Evolutionary conservation across 257 asterid species (phyloP), one percentile per base, ranked within the genome.

Genomic region (Solanum okadae): DNA sequence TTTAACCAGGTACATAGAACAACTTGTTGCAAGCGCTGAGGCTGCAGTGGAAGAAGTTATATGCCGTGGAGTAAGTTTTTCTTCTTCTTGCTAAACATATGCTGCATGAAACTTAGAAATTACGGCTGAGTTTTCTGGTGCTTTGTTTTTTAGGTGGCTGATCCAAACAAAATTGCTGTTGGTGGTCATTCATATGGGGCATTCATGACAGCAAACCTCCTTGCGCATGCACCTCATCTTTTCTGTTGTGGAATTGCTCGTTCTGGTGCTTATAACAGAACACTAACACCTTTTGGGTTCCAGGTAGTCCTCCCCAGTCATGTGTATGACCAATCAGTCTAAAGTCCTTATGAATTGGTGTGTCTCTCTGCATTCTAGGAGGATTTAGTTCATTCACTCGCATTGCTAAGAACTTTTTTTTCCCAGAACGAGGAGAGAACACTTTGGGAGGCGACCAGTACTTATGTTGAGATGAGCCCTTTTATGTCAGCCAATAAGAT

Each of bases 131-230:
- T 16, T 44, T 88, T 87, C 63, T 89, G 79, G 86, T 90, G 87
- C 40, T 84, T 71, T 86, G 72, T 49, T 84, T 73, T 89, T 73
- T 88, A 97, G 99, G 99, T 97, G 93, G 99, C 99, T 86, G 96
- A 96, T 92, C 98, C 98, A 44, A 89, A 92, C 90, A 97, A 95
- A 94, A 93, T 97, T 88, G 95, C 99, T 72, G 90, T 96, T 52
- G 99, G 99, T 38, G 99, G 99, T 92, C 99, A 97, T 89, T 96
- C 99, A 67, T 97, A 97, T 78, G 99, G 99, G 75, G 99, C 99
- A 88, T 97, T 97, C 94, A 97, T 97, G 99, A 93, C 99, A 31
- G 99, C 99, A 84, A 97, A 97, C 91, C 98, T 97, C 87, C 95
- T 97, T 49, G 99, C 99, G 34, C 99, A 96, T 81, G 99, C 99